A percentile compares a stretch with the other conserved stretches of the same genome.
Evolutionary conservation across 495 filamentous ascomycete species (phyloP).

Genomic region (Lichenothelia convexa): DNA sequence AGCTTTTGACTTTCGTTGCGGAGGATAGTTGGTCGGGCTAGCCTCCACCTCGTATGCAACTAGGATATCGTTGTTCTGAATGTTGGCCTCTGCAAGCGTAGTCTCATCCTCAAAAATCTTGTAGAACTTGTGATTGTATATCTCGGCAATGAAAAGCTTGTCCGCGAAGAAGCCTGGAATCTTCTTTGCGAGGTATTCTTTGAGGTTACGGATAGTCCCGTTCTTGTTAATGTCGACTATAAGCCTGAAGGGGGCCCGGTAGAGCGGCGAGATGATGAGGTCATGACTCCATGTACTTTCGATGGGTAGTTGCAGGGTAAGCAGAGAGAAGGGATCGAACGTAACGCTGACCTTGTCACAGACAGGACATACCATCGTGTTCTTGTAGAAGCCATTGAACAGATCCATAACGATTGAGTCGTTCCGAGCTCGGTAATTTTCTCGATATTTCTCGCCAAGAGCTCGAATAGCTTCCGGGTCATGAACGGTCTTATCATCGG

Average conservation of each 20-base stretch:
- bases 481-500: constrained; percentile 87
- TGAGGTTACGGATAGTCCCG: constrained; percentile 50
- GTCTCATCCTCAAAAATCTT: constrained; percentile 52
- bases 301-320: constrained; percentile 79
- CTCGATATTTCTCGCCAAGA: constrained; percentile 74
- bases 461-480: constrained; percentile 56
- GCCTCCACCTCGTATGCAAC: constrained; percentile 67
- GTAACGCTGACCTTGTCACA: constrained; percentile 96
- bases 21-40: constrained; percentile 56
- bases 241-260: constrained; percentile 45
- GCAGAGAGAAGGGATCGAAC: constrained; percentile 91
- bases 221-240: constrained; percentile 78
- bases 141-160: constrained; percentile 53
- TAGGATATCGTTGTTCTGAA: constrained; percentile 42
- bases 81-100: constrained; percentile 47
- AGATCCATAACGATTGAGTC: constrained; percentile 89
- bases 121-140: constrained; percentile 67
- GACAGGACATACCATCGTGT: constrained; percentile 74
- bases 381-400: constrained; percentile 96
- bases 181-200: constrained; percentile 54
- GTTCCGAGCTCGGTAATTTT: constrained; percentile 81
- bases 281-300: constrained; percentile 56
- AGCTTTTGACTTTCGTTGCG: constrained; percentile 30
- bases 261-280: constrained; percentile 56
- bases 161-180: constrained; percentile 33